Base-by-base conservation (phyloP, 2,329 filamentous ascomycete species). In the Pseudogymnoascus sp. region DNA sequence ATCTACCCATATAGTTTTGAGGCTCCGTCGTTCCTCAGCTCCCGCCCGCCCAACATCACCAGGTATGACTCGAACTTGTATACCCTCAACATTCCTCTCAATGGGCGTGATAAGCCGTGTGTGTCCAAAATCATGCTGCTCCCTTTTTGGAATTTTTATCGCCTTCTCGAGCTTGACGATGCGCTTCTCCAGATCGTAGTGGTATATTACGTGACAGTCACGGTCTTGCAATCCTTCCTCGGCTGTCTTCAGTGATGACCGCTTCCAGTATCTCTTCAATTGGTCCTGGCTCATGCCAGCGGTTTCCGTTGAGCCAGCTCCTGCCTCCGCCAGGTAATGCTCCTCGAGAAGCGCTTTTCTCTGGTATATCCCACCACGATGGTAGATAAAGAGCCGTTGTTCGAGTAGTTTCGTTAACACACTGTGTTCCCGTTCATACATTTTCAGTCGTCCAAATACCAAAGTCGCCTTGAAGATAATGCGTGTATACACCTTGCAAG, bases 281-380 rank as follows among this genome's bases (percentile, higher is more conserved):
- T 78, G 76, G 47, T 89, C 86, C 59, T 40, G 59, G 59, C 14
- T 40, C 35, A 61, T 40, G 14, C 33, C 38, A n/a, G 21, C 38
- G 14, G 80, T 76, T 62, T 72, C 66, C 1, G 59, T 61, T 8
- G 70, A 60, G 13, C 65, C 65, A 3, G 61, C 24, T 26, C 68
- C 66, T 14, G 69, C 69, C 24, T 65, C 66, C 71, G 86, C 82
- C 90, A 97, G 93, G 74, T 99, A 97, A 72, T 96, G 92, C 73
- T 99, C 95, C 77, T 99, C 95, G 1, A 99, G 76, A 1, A 99
- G 78, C 0, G 93, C 95, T 75, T 96, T 96, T 19, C 95, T 89
- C 72, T 97, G 93, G 73, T 97, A 97, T 95, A 95, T 99, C 0
- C 87, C 85, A 0, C 95, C 95, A 44, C 95, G 85, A 29, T 93